Evolutionary conservation across 129 eudicot species (phyloP), one percentile per base, ranked within the genome.

Genomic region (Rutidosis leptorrhynchoides): DNA sequence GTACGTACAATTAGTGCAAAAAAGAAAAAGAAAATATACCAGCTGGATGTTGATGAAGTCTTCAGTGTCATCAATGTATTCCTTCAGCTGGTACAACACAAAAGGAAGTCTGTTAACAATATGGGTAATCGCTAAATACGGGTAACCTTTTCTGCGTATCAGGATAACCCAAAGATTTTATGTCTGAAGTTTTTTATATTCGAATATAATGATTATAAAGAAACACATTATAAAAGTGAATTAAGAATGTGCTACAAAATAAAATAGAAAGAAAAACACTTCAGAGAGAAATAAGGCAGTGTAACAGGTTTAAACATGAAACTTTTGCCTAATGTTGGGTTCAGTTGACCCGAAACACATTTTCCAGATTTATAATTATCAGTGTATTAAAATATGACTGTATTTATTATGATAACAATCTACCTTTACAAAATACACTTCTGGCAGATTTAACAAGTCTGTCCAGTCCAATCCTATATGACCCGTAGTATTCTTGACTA

Each of bases 11-110:
- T 28, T 53, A 8, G 51, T 24, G n/a, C 60, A 45, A 64, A 33
- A 33, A 51, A 59, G 20, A 27, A 24, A 17, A 57, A n/a, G n/a
- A 56, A 77, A 53, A 42, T 83, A 64, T 84, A 94, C 99, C 97
- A 94, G 83, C 73, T 94, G 92, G 74, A 94, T 94, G 79, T 94
- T 94, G 20, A 94, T 89, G 77, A 89, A 89, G 78, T 84, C 99
- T 78, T 94, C 99, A 0, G 99, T 89, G 83, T 94, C 96, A 67
- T 92, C 98, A 60, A 92, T 92, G 70, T 92, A 92, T 83, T 94
- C 99, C 86, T 94, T 94, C 69, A 94, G 76, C 99, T 94, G 90
- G 76, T 73, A 35, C 57, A 75, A 45, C 11, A 52, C 17, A 62
- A 51, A 78, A 73, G 45, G 32, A 67, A 3, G 48, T 33, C 46